Evolutionary conservation across 2,329 filamentous ascomycete species (phyloP).

Genomic region (Gnomoniopsis smithogilvyi): DNA sequence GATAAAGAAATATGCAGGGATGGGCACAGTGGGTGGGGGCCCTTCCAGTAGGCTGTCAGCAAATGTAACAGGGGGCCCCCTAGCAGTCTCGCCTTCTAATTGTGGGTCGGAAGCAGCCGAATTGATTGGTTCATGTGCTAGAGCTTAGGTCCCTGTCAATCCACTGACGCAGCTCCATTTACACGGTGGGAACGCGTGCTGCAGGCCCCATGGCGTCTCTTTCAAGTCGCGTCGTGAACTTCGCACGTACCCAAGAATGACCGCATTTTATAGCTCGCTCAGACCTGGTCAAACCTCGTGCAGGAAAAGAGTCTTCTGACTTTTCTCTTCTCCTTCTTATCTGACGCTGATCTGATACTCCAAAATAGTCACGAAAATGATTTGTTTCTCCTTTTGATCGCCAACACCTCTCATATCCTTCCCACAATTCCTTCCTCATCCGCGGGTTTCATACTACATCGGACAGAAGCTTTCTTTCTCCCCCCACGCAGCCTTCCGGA

Average conservation of each 20-base stretch:
- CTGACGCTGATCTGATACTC: neutral
- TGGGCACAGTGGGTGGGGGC: neutral
- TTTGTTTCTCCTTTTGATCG: too few relatives aligned
- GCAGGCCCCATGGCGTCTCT: neutral
- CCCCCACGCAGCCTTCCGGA: too few relatives aligned
- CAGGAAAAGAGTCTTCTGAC: neutral
- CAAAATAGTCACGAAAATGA: too few relatives aligned
- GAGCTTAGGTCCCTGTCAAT: neutral
- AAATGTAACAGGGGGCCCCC: too few relatives aligned
- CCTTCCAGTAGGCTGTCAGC: too few relatives aligned
- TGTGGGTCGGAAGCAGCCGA: constrained; percentile 2
- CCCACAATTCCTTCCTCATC: too few relatives aligned
- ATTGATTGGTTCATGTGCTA: constrained; percentile 1
- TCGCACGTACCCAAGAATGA: neutral
- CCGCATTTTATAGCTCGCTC: neutral
- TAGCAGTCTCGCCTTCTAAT: neutral
- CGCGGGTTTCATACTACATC: too few relatives aligned
- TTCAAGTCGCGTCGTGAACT: constrained; percentile 1
- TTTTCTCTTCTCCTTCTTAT: neutral
- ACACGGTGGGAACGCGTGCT: constrained; percentile 6
- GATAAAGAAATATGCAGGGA: neutral
- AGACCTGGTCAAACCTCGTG: neutral
- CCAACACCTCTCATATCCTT: too few relatives aligned
- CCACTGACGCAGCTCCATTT: constrained; percentile 2
- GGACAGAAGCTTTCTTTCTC: too few relatives aligned